These are phyloP conservation scores for Coemansia sp. DNA, from an alignment of 192 early-diverging fungal genomes.

Conservation along the genomic window DNA sequence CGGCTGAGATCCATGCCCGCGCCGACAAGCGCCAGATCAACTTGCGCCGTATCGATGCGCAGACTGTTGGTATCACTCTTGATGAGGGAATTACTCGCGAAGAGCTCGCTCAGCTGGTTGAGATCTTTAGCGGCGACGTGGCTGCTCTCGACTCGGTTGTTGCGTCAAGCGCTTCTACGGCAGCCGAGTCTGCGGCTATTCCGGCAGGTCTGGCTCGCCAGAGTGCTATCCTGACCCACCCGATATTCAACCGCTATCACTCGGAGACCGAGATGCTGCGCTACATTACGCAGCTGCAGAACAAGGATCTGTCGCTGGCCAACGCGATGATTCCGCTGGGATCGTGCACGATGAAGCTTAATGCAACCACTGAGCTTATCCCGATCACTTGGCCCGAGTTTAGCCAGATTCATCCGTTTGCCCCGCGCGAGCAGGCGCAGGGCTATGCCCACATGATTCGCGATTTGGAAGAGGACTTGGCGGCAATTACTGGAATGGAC, in stretches of 20 bases:
- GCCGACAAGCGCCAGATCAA: slow-evolving; percentile 83
- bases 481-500: slow-evolving; percentile 92
- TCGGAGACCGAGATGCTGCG: slow-evolving; percentile 99
- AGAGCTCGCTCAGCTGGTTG: slow-evolving; percentile 78
- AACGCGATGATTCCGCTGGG: slow-evolving; percentile 99
- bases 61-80: slow-evolving; percentile 81
- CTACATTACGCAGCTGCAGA: slow-evolving; percentile 92
- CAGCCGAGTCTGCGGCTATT: slow-evolving; percentile 54
- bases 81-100: slow-evolving; percentile 88
- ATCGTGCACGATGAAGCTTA: slow-evolving; percentile 99
- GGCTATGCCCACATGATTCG: slow-evolving; percentile 88
- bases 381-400: slow-evolving; percentile 99
- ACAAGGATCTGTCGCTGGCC: slow-evolving; percentile 96
- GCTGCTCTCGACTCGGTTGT: slow-evolving; percentile 54
- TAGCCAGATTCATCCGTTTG: slow-evolving; percentile 94
- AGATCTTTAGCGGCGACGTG: slow-evolving; percentile 73
- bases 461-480: slow-evolving; percentile 87
- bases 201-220: slow-evolving; percentile 70
- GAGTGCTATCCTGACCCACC: slow-evolving; percentile 79
- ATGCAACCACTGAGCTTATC: slow-evolving; percentile 99
- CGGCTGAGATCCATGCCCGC: slow-evolving; percentile 66
- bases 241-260: slow-evolving; percentile 94
- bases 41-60: slow-evolving; percentile 74
- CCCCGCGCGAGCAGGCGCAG: slow-evolving; percentile 87
- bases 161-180: slow-evolving; percentile 53